phyloP scores from a whole-genome alignment of 345 rosid species.

The Gossypium thurberi region DNA sequence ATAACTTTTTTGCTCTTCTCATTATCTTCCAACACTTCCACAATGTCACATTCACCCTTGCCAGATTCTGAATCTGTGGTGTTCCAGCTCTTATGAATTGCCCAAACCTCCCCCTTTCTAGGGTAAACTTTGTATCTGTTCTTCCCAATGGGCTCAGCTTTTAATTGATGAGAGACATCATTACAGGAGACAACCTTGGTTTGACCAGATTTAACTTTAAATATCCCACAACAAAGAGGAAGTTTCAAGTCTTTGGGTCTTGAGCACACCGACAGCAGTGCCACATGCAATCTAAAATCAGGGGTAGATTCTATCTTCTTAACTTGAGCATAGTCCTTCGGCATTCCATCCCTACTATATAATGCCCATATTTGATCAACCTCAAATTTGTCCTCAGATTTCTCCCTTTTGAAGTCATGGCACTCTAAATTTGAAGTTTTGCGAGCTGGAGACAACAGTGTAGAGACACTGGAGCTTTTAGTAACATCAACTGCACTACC shows the following conservation, averaged over 20 bases:
- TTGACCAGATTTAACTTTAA: slow-evolving; percentile 29
- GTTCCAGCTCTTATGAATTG: slow-evolving; percentile 34
- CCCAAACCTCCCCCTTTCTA: slow-evolving; percentile 51
- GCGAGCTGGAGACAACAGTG: not conserved
- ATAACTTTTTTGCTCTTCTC: slow-evolving; percentile 20
- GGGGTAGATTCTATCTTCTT: not conserved
- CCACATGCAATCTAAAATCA: slow-evolving; percentile 2
- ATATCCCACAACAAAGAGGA: slow-evolving; percentile 40
- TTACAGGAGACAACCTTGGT: slow-evolving; percentile 18
- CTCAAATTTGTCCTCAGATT: slow-evolving; percentile 33
- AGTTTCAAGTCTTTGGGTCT: not conserved
- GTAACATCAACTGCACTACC: slow-evolving; percentile 4
- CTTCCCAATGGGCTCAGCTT: not conserved
- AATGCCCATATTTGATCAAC: slow-evolving; percentile 21
- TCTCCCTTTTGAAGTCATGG: slow-evolving; percentile 33
- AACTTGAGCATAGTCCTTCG: not conserved
- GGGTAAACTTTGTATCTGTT: slow-evolving; percentile 30
- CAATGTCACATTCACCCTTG: slow-evolving; percentile 32
- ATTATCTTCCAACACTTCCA: slow-evolving; percentile 37
- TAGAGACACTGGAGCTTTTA: not conserved
- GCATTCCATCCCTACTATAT: not conserved
- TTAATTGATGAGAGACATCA: slow-evolving; percentile 31
- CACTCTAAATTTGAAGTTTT: slow-evolving; percentile 2
- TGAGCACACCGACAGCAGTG: not conserved
- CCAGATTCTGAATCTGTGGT: slow-evolving; percentile 13